These are phyloP conservation scores for Eimeria praecox DNA, from an alignment of 169 alveolate species.

Conservation along the genomic window DNA sequence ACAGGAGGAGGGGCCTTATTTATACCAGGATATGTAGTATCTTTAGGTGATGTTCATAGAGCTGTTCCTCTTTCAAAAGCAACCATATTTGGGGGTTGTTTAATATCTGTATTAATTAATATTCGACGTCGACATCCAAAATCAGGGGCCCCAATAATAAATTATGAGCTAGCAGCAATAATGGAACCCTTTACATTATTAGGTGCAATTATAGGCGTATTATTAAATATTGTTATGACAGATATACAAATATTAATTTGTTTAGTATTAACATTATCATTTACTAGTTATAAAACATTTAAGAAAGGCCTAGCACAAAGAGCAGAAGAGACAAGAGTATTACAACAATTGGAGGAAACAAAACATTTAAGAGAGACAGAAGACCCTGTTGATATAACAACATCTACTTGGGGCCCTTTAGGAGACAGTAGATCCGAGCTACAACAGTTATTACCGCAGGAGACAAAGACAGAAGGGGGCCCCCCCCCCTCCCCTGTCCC, in stretches of 20 bases:
- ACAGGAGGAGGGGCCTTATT: slow-evolving; percentile 83
- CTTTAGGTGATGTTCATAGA: slow-evolving; percentile 71
- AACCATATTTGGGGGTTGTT: slow-evolving; percentile 77
- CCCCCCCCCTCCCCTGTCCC: no score
- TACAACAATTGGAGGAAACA: not conserved
- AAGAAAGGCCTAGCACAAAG: slow-evolving; percentile 68
- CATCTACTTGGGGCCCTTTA: not conserved
- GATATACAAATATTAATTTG: slow-evolving; percentile 66
- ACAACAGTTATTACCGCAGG: slow-evolving; percentile 35
- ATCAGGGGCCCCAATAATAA: slow-evolving; percentile 50
- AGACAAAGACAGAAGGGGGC: no score
- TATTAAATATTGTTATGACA: slow-evolving; percentile 76
- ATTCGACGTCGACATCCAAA: slow-evolving; percentile 57
- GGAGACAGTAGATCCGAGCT: slow-evolving; percentile 34
- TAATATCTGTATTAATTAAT: slow-evolving; percentile 66
- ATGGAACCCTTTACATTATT: slow-evolving; percentile 80
- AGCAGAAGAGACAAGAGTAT: slow-evolving; percentile 51
- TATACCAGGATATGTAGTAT: slow-evolving; percentile 74
- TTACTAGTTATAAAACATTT: slow-evolving; percentile 79
- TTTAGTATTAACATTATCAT: slow-evolving; percentile 53
- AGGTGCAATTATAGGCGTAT: slow-evolving; percentile 79
- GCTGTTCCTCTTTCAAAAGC: slow-evolving; percentile 82
- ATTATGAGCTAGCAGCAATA: slow-evolving; percentile 73
- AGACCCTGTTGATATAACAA: not conserved
- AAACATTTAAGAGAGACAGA: not conserved